phyloP scores from a whole-genome alignment of 1,284 basidiomycete species.

The Naganishia sp. region DNA sequence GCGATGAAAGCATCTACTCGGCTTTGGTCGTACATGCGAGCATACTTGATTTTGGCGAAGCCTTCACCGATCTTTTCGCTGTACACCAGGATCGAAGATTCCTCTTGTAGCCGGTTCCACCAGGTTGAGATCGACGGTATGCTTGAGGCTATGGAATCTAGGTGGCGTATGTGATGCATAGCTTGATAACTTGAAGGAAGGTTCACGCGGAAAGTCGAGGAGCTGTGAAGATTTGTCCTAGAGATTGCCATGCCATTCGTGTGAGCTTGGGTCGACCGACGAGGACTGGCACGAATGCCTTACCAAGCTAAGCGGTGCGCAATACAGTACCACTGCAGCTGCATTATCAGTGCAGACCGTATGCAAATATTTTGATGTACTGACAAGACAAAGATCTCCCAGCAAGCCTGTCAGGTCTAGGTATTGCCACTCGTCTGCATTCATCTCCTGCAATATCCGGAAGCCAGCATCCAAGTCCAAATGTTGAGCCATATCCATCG shows the following conservation, averaged over 20 bases:
- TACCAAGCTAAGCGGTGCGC: slow-evolving; percentile 12
- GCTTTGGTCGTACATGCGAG: slow-evolving; percentile 18
- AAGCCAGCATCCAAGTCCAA: slow-evolving; percentile 15
- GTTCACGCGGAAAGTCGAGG: slow-evolving; percentile 1
- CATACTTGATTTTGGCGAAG: slow-evolving; percentile 6
- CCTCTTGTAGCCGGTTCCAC: slow-evolving; percentile 9
- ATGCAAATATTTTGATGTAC: neutral
- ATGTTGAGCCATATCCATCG: slow-evolving; percentile 26
- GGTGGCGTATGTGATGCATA: slow-evolving; percentile 12
- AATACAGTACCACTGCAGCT: slow-evolving; percentile 8
- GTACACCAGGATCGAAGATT: slow-evolving; percentile 8
- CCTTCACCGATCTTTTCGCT: neutral
- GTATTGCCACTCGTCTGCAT: neutral
- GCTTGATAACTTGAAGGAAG: slow-evolving; percentile 8
- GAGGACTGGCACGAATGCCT: neutral
- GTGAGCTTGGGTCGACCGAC: neutral
- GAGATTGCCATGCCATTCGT: neutral
- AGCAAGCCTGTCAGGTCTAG: neutral
- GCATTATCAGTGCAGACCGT: neutral
- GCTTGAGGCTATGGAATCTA: neutral
- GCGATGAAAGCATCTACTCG: slow-evolving; percentile 9
- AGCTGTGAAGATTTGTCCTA: slow-evolving; percentile 20
- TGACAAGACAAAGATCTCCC: slow-evolving; percentile 15
- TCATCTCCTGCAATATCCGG: neutral
- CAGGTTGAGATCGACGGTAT: slow-evolving; percentile 17